phyloP scores from a whole-genome alignment of 1,284 basidiomycete species.

The Schizophyllum amplum region DNA sequence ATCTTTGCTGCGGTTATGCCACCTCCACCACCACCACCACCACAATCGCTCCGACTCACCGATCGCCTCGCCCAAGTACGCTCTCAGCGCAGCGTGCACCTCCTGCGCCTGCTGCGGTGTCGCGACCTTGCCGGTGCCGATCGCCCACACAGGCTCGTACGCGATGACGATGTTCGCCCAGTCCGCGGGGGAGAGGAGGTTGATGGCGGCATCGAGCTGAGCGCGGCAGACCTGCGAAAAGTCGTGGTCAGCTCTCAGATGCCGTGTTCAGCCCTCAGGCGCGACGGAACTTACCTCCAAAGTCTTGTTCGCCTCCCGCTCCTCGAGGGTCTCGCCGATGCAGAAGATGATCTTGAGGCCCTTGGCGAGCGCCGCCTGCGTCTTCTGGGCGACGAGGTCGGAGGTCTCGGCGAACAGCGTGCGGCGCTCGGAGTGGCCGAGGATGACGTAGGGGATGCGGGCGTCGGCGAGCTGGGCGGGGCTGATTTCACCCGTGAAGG shows the following conservation, averaged over 20 bases:
- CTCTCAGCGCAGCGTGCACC: constrained; percentile 80
- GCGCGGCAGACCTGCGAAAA: background rate
- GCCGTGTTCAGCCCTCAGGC: too few species aligned
- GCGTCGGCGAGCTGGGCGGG: constrained; percentile 82
- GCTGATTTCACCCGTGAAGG: constrained; percentile 95
- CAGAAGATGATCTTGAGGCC: constrained; percentile 88
- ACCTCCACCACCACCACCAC: too few species aligned
- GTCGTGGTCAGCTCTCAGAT: too few species aligned
- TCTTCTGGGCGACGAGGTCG: constrained; percentile 81
- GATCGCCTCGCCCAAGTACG: constrained; percentile 54
- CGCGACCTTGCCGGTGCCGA: constrained; percentile 96
- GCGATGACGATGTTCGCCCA: constrained; percentile 86
- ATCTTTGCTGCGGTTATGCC: too few species aligned
- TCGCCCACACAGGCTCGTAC: constrained; percentile 98
- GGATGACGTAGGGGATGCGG: constrained; percentile 85
- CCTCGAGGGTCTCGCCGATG: constrained; percentile 88
- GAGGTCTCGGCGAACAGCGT: constrained; percentile 89
- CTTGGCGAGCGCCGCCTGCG: constrained; percentile 68
- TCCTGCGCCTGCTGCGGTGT: constrained; percentile 90
- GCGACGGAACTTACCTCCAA: constrained; percentile 75
- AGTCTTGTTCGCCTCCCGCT: constrained; percentile 82
- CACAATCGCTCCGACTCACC: too few species aligned
- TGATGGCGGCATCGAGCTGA: background rate
- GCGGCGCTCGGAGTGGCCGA: constrained; percentile 94
- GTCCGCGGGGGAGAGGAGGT: background rate